Conservation (phyloP, 805 yeast genomes). For the Hemisphaericaspora nanyangensis region DNA sequence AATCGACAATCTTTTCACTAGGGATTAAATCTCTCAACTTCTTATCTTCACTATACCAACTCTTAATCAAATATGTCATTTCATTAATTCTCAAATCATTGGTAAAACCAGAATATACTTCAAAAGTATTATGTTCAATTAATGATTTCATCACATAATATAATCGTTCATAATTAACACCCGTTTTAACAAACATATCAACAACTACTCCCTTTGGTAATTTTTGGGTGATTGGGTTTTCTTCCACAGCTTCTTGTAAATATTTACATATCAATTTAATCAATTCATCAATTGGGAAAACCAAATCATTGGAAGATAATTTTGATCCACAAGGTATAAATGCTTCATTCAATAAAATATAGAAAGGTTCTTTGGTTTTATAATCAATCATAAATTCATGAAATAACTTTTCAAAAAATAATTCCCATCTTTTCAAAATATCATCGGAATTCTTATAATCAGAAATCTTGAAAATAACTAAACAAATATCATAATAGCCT, state of each 20-base stretch:
- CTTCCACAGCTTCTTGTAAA: slow-evolving; percentile 38
- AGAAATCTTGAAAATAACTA: slow-evolving; percentile 73
- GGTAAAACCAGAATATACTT: slow-evolving; percentile 46
- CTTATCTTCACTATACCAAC: slow-evolving; percentile 66
- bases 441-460: slow-evolving; percentile 85
- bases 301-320: slow-evolving; percentile 64
- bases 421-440: slow-evolving; percentile 76
- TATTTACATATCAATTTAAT: slow-evolving; percentile 62
- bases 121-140: slow-evolving; percentile 56
- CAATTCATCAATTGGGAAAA: slow-evolving; percentile 74
- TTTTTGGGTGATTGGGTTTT: slow-evolving; percentile 26
- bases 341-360: slow-evolving; percentile 32
- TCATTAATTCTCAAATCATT: slow-evolving; percentile 42
- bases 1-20: slow-evolving; percentile 39
- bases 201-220: slow-evolving; percentile 54
- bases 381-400: slow-evolving; percentile 25
- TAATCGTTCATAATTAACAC: slow-evolving; percentile 59
- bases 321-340: slow-evolving; percentile 56
- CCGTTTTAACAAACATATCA: slow-evolving; percentile 60
- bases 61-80: slow-evolving; percentile 59
- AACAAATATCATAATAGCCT: slow-evolving; percentile 79
- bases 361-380: slow-evolving; percentile 29
- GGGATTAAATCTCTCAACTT: slow-evolving; percentile 56
- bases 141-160: slow-evolving; percentile 62
- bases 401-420: slow-evolving; percentile 52